phyloP scores from a whole-genome alignment of 2,329 filamentous ascomycete species.

The Penicillium sp. region DNA sequence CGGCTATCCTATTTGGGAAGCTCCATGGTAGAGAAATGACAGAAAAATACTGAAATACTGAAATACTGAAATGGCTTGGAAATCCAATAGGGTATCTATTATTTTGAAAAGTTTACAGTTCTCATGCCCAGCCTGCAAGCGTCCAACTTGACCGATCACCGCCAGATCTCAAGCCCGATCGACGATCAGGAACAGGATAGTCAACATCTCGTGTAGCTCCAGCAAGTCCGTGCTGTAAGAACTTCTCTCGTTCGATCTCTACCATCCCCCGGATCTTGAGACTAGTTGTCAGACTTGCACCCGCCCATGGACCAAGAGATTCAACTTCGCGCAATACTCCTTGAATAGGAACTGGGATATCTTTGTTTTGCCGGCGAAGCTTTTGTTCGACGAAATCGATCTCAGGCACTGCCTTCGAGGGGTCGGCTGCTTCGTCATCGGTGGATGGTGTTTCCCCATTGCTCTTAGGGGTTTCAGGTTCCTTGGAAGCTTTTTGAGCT shows the following conservation, averaged over 20 bases:
- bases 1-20: background rate
- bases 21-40: background rate
- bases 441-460: slow-evolving; percentile 7
- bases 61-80: background rate
- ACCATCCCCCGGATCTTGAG: slow-evolving; percentile 53
- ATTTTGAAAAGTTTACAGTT: slow-evolving; percentile 11
- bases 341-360: slow-evolving; percentile 27
- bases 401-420: slow-evolving; percentile 26
- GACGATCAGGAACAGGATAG: slow-evolving; percentile 30
- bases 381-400: slow-evolving; percentile 43
- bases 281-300: slow-evolving; percentile 53
- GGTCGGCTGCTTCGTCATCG: slow-evolving; percentile 8
- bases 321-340: slow-evolving; percentile 48
- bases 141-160: slow-evolving; percentile 44
- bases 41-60: background rate
- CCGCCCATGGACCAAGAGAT: slow-evolving; percentile 56
- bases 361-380: slow-evolving; percentile 32
- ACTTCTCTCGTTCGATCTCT: slow-evolving; percentile 57
- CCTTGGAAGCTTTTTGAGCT: background rate
- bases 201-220: slow-evolving; percentile 41
- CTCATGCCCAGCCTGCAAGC: slow-evolving; percentile 40
- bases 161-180: slow-evolving; percentile 32
- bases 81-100: slow-evolving; percentile 19
- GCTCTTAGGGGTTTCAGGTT: background rate
- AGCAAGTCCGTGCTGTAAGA: slow-evolving; percentile 44